Conservation (phyloP, 176 grass and related monocot genomes). For the Aegilops speltoides region DNA sequence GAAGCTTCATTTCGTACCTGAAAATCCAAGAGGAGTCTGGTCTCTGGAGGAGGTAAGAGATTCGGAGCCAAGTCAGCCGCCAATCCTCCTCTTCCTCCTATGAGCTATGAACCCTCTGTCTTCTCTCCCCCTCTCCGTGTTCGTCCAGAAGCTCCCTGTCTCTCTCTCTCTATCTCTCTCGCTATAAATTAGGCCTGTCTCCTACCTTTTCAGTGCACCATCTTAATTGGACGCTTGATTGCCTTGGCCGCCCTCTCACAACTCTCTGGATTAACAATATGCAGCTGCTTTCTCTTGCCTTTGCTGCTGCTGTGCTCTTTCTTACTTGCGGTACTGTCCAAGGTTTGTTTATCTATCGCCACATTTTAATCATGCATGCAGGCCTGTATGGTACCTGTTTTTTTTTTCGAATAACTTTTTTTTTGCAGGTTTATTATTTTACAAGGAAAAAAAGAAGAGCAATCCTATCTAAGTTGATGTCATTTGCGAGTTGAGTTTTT, state of each 20-base stretch:
- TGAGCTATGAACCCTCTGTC: no score
- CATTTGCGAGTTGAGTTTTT: not conserved
- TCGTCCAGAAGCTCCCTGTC: not conserved
- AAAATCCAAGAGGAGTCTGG: not conserved
- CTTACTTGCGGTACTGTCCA: slow-evolving; percentile 8
- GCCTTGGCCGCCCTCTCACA: not conserved
- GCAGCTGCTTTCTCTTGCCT: slow-evolving; percentile 14
- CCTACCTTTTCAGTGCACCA: not conserved
- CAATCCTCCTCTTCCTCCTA: not conserved
- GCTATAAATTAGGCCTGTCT: not conserved
- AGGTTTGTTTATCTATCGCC: not conserved
- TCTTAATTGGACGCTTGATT: not conserved
- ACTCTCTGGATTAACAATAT: not conserved
- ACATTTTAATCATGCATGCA: not conserved
- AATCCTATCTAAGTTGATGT: not conserved
- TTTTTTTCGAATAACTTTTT: not conserved
- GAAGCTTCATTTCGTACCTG: not conserved
- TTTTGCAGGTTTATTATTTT: not conserved
- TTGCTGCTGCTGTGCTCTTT: not conserved
- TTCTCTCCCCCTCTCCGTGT: no score
- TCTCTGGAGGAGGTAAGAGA: not conserved
- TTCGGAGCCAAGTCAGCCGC: slow-evolving; percentile 4
- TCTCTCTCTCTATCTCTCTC: not conserved
- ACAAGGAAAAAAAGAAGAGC: not conserved
- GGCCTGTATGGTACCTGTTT: not conserved